Conservation (phyloP, 139 green algal species). For the Picochlorum sp. region DNA sequence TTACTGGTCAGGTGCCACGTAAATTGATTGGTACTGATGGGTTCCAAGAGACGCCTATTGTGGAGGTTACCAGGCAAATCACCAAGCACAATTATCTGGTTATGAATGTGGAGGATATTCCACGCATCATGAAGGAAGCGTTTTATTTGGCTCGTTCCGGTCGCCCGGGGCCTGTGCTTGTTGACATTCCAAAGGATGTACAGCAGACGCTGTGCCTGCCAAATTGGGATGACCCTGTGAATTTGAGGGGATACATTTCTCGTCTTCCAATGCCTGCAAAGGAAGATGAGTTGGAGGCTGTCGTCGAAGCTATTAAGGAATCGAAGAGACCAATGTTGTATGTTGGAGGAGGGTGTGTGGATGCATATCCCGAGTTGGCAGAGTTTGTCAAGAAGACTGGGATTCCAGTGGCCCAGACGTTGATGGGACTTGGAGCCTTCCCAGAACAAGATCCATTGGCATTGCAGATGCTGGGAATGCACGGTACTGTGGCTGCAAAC, state of each 20-base stretch:
- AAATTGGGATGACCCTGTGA: conserved; percentile 79
- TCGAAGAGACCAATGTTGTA: conserved; percentile 68
- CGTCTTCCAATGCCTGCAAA: conserved; percentile 58
- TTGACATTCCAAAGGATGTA: conserved; percentile 96
- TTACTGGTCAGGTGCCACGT: conserved; percentile 92
- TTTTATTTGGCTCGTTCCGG: conserved; percentile 91
- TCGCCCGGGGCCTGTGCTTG: conserved; percentile 52
- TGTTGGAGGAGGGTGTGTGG: conserved; percentile 82
- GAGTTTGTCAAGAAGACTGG: conserved; percentile 72
- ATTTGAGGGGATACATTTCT: conserved; percentile 80
- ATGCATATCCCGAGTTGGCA: conserved; percentile 63
- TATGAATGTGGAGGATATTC: conserved; percentile 94
- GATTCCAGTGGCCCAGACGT: conserved; percentile 83
- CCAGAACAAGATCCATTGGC: conserved; percentile 44
- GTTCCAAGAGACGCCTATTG: conserved; percentile 99
- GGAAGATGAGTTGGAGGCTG: conserved; percentile 26
- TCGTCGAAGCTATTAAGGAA: conserved; percentile 47
- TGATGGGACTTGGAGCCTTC: conserved; percentile 93
- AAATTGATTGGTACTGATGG: conserved; percentile 84
- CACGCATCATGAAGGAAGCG: conserved; percentile 90
- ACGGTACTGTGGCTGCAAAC: conserved; percentile 96
- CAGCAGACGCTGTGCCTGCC: conserved; percentile 93
- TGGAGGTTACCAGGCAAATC: conserved; percentile 97
- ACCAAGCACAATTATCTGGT: conserved; percentile 99
- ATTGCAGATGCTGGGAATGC: conserved; percentile 97